Conservation (phyloP, 208 protist genomes). For the Trypanosoma theileri region DNA sequence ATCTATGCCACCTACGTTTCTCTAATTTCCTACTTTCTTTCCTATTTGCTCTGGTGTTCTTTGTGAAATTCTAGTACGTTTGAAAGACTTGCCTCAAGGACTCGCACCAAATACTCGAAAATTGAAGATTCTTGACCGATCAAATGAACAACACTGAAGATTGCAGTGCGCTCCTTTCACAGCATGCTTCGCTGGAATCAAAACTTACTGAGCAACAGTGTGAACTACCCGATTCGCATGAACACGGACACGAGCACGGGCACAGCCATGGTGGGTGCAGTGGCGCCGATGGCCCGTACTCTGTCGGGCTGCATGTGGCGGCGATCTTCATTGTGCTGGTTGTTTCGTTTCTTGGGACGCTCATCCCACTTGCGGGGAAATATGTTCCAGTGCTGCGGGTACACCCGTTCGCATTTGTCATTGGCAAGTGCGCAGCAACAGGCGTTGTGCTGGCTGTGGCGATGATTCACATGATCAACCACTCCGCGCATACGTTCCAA, state of each 20-base stretch:
- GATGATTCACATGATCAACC: slow-evolving; percentile 66
- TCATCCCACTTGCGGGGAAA: slow-evolving; percentile 53
- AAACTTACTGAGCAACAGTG: not conserved
- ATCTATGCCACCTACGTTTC: too few relatives aligned
- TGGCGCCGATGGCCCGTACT: slow-evolving; percentile 36
- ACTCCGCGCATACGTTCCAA: slow-evolving; percentile 30
- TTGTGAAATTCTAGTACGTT: too few relatives aligned
- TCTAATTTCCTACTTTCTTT: too few relatives aligned
- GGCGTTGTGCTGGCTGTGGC: slow-evolving; percentile 63
- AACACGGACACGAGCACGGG: not conserved
- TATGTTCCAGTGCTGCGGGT: slow-evolving; percentile 31
- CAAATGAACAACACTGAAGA: not conserved
- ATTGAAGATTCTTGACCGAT: too few relatives aligned
- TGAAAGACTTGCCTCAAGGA: too few relatives aligned
- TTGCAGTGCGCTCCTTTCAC: not conserved
- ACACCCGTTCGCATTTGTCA: slow-evolving; percentile 40
- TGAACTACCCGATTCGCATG: not conserved
- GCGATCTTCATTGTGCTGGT: slow-evolving; percentile 66
- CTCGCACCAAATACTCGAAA: too few relatives aligned
- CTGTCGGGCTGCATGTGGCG: slow-evolving; percentile 49
- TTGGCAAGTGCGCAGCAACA: slow-evolving; percentile 54
- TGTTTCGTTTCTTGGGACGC: slow-evolving; percentile 40
- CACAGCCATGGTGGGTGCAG: slow-evolving; percentile 28
- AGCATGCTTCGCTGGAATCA: not conserved
- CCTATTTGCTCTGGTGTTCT: too few relatives aligned